Base-by-base conservation (phyloP, 306 rosid genomes). In the Dicorynia guianensis region DNA sequence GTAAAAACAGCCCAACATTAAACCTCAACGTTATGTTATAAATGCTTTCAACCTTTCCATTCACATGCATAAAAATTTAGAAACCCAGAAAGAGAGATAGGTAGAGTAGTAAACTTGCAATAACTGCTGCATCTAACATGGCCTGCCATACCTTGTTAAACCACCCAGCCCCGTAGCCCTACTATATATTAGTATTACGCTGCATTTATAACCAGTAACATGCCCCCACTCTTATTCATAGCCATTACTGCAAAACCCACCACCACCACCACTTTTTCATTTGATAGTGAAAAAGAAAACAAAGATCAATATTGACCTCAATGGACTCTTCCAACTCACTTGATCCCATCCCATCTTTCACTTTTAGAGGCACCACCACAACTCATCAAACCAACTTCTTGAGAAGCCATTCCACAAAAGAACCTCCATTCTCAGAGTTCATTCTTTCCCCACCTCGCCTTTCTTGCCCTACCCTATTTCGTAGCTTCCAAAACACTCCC, bases 361-460 rank as follows among this genome's bases (percentile, higher is more conserved):
- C 87, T 62, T 63, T 85, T 48, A 88, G 84, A 80, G 60, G 71
- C 36, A 25, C 30, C 30, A 25, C 30, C 30, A 49, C 77, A 64
- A 39, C 77, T 49, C 69, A 67, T 43, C 59, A 75, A 64, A 43
- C 35, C 30, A 25, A 25, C 72, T 60, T 85, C 67, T 68, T 86
- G 53, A 76, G 97, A 83, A 87, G 95, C 89, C 86, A 59, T 47
- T 92, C 98, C 48, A 80, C 97, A 19, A 90, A 83, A 80, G 93
- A 89, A 55, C 72, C 85, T 3, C 72, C 93, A 43, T 83, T 87
- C 83, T 77, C 90, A 8, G 81, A 78, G 8, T 76, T 87, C 12
- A 84, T 83, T 17, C 77, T 58, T 76, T 85, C 87, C 56, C 91
- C 95, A 11, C 91, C 93, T 14, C 87, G 84, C 66, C 88, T 82